A percentile compares a stretch with the other conserved stretches of the same genome.
phyloP scores from a whole-genome alignment of 495 filamentous ascomycete species.

The Evernia prunastri region DNA sequence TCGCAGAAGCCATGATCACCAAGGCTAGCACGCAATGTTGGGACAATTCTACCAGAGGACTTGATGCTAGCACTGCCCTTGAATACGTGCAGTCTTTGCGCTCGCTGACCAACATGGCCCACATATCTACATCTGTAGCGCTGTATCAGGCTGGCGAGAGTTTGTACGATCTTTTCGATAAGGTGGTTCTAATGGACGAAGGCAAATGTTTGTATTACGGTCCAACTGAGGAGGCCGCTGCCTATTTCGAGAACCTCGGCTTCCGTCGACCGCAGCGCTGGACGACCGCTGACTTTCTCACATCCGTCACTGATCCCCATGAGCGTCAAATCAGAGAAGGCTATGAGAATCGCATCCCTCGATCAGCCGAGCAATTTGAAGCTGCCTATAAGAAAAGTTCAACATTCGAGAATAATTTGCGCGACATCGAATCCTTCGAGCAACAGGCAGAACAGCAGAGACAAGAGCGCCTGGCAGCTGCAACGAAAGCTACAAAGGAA shows the following conservation, averaged over 20 bases:
- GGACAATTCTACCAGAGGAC: slow-evolving; percentile 64
- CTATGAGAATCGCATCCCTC: slow-evolving; percentile 55
- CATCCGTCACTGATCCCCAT: slow-evolving; percentile 57
- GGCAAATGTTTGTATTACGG: slow-evolving; percentile 62
- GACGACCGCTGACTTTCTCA: slow-evolving; percentile 66
- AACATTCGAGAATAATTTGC: slow-evolving; percentile 30
- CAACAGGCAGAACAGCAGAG: slow-evolving; percentile 40
- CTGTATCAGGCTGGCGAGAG: slow-evolving; percentile 68
- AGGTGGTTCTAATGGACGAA: slow-evolving; percentile 62
- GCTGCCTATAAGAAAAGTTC: slow-evolving; percentile 47
- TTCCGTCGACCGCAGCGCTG: slow-evolving; percentile 54
- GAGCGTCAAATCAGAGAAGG: slow-evolving; percentile 53
- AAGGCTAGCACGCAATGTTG: slow-evolving; percentile 59
- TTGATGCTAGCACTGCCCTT: slow-evolving; percentile 61
- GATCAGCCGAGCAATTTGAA: slow-evolving; percentile 53
- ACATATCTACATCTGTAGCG: slow-evolving; percentile 55
- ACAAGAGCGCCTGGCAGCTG: slow-evolving; percentile 42
- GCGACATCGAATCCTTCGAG: slow-evolving; percentile 48
- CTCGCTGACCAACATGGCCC: slow-evolving; percentile 54
- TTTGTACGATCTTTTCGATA: slow-evolving; percentile 64
- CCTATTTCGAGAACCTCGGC: slow-evolving; percentile 59
- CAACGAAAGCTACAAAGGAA: slow-evolving; percentile 43
- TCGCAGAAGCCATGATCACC: slow-evolving; percentile 62
- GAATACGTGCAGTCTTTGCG: slow-evolving; percentile 60
- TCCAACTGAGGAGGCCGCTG: slow-evolving; percentile 46